These are phyloP conservation scores for Tetraselmis striata DNA, from an alignment of 139 green algal species.

Conservation along the genomic window DNA sequence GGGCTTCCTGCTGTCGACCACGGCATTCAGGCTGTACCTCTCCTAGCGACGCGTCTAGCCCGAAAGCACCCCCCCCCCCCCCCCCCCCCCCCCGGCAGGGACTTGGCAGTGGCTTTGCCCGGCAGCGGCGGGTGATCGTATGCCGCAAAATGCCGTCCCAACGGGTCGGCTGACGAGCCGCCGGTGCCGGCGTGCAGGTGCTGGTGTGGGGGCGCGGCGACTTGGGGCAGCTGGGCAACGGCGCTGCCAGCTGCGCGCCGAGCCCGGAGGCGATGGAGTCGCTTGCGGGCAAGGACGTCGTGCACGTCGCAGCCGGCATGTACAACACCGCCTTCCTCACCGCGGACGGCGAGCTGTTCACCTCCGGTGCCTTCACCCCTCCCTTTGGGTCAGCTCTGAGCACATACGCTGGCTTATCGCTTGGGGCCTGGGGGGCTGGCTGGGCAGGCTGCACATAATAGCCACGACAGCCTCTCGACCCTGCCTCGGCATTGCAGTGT, in stretches of 20 bases:
- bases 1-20: neutral
- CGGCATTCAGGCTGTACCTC: slow-evolving; percentile 1
- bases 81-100: neutral
- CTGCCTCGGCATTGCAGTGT: too few species aligned
- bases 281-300: slow-evolving; percentile 23
- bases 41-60: neutral
- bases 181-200: slow-evolving; percentile 9
- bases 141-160: neutral
- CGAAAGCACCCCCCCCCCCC: neutral
- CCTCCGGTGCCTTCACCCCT: slow-evolving; percentile 7
- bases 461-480: too few species aligned
- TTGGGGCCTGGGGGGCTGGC: too few species aligned
- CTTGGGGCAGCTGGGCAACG: slow-evolving; percentile 35
- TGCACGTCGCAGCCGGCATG: slow-evolving; percentile 10
- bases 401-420: too few species aligned
- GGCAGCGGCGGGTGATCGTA: slow-evolving; percentile 1
- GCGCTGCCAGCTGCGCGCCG: neutral
- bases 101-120: neutral
- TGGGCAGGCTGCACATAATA: too few species aligned
- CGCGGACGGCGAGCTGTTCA: slow-evolving; percentile 52
- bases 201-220: slow-evolving; percentile 39
- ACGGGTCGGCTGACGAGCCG: neutral
- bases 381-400: too few species aligned
- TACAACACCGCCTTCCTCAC: slow-evolving; percentile 48
- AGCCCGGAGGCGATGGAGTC: slow-evolving; percentile 18